These are phyloP conservation scores for Kazachstania psychrophila DNA, from an alignment of 805 yeast genomes.

Conservation along the genomic window DNA sequence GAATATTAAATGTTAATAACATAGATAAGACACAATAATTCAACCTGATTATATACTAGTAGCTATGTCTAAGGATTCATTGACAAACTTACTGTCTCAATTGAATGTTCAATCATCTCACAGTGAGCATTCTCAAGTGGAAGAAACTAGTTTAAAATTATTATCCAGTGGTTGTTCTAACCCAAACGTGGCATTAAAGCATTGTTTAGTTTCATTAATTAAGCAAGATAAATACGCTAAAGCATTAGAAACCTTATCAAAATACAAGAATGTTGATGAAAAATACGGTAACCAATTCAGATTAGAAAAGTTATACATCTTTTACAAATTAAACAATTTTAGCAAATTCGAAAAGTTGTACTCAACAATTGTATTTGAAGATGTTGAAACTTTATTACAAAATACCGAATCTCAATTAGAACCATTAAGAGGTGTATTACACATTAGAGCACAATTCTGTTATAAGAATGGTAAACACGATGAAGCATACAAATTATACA, in stretches of 20 bases:
- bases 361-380: constrained; percentile 12
- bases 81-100: constrained; percentile 20
- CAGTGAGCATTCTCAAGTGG: constrained; percentile 23
- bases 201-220: constrained; percentile 52
- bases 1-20: too few species aligned
- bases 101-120: constrained; percentile 25
- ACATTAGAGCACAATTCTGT: constrained; percentile 44
- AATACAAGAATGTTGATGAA: constrained; percentile 31
- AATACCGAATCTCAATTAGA: constrained; percentile 7
- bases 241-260: constrained; percentile 39
- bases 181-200: constrained; percentile 26
- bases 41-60: background rate
- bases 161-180: constrained; percentile 16
- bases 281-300: constrained; percentile 29
- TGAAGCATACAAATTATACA: constrained; percentile 44
- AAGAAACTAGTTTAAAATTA: constrained; percentile 19
- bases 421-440: constrained; percentile 34
- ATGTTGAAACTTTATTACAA: constrained; percentile 3
- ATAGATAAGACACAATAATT: too few species aligned
- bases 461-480: constrained; percentile 43
- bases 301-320: constrained; percentile 53
- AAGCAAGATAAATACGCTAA: constrained; percentile 52
- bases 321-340: constrained; percentile 43
- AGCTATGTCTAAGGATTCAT: constrained; percentile 18
- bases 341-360: constrained; percentile 25